A percentile compares a stretch with the other conserved stretches of the same genome.
Conservation (phyloP, 1,284 basidiomycete species). For the Cutaneotrichosporon dermatis region DNA sequence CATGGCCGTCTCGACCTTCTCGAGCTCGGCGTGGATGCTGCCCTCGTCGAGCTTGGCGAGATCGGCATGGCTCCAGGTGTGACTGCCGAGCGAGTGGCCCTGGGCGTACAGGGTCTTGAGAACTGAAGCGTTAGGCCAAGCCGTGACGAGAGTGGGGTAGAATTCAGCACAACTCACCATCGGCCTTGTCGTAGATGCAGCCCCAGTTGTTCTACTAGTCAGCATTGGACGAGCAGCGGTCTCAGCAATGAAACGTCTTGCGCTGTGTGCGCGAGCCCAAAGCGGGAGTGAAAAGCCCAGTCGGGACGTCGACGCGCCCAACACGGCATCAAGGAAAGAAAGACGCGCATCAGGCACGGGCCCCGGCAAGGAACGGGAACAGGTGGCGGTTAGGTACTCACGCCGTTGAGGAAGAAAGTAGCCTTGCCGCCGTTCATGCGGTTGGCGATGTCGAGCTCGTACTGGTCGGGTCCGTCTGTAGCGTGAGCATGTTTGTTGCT, state of each 20-base stretch:
- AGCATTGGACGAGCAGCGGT: no score
- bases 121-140: not conserved
- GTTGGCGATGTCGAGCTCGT: constrained; percentile 50
- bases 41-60: constrained; percentile 50
- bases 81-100: constrained; percentile 56
- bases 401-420: constrained; percentile 58
- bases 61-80: constrained; percentile 58
- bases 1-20: constrained; percentile 54
- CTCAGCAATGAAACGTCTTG: no score
- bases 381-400: constrained; percentile 17
- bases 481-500: not conserved
- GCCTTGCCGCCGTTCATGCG: constrained; percentile 52
- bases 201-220: constrained; percentile 37
- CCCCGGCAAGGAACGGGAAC: no score
- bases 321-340: no score
- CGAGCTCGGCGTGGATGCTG: constrained; percentile 48
- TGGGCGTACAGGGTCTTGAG: constrained; percentile 8
- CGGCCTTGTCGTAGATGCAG: constrained; percentile 54
- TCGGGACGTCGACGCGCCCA: no score
- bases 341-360: no score
- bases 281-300: no score
- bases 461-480: constrained; percentile 54
- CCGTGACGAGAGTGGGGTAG: not conserved
- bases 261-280: no score
- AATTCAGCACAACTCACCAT: constrained; percentile 3